Base-by-base conservation (phyloP, 306 rosid species). In the Hippophae tibetana region DNA sequence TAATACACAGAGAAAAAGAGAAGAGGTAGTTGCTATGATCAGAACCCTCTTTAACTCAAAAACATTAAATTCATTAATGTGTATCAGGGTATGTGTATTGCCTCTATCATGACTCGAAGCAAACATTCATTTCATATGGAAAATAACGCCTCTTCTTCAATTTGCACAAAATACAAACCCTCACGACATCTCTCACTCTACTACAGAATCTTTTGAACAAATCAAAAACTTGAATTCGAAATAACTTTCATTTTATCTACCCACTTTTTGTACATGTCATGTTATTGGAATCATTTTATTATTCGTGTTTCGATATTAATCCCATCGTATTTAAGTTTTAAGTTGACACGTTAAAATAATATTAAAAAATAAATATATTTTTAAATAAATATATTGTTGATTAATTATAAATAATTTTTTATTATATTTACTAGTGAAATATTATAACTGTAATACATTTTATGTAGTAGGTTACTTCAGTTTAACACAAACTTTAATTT, bases 61-160 rank as follows among this genome's bases (percentile, higher is more conserved):
- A 42, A 48, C 84, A 85, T 76, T 18, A 18, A 18, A 18, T 18
- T 18, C 23, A 18, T 18, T 78, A 67, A 84, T 76, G 68, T 68
- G 56, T 65, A 18, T 18, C 23, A 18, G 23, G 23, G 23, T 18
- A 18, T 18, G 23, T 18, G 23, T 18, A 18, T 18, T 18, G 23
- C 23, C 64, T 68, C 55, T 52, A 62, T 64, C 69, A 73, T 74
- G 76, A 59, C 69, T 71, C 61, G 81, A 66, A 72, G 80, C 94
- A 88, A 83, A 88, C 96, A 88, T 88, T 85, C 96, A 88, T 81
- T 72, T 78, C 86, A 68, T 68, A 54, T 81, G 87, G 77, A 82
- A 76, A 62, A 65, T 74, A 63, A 77, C 71, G 67, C n/a, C 73
- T 60, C 62, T 61, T 67, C 27, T 14, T 18, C 43, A 13, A 46